Evolutionary conservation across 192 early-diverging fungal species (phyloP).

Genomic region (Gigaspora rosea): DNA sequence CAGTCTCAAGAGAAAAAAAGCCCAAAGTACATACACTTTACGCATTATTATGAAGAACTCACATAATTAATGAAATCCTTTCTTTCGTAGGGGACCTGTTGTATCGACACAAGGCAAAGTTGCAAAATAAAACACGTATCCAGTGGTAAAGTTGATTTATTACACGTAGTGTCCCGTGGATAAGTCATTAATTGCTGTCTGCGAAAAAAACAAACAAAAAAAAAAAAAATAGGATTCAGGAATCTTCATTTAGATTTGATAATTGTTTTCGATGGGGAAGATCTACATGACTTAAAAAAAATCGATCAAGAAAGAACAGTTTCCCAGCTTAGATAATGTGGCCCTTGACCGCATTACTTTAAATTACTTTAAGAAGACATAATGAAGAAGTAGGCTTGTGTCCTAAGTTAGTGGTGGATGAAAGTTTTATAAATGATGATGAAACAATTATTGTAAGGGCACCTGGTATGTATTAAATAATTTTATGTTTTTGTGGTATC

Average conservation of each 20-base stretch:
- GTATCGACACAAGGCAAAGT: not conserved
- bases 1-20: too few relatives aligned
- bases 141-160: slow-evolving; percentile 28
- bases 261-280: not conserved
- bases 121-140: not conserved
- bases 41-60: too few relatives aligned
- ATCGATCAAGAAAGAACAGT: slow-evolving; percentile 9
- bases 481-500: not conserved
- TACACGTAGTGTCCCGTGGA: slow-evolving; percentile 18
- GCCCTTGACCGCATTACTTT: not conserved
- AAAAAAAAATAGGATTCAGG: slow-evolving; percentile 18
- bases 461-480: slow-evolving; percentile 19
- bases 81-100: not conserved
- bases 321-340: not conserved
- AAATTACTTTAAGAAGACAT: slow-evolving; percentile 2
- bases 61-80: not conserved
- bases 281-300: slow-evolving; percentile 1
- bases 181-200: slow-evolving; percentile 5
- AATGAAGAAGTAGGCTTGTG: not conserved
- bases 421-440: slow-evolving; percentile 2
- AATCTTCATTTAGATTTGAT: not conserved
- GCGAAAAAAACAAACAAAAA: too few relatives aligned
- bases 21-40: too few relatives aligned
- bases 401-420: not conserved
- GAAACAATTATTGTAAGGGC: not conserved